These are phyloP conservation scores for Aphanomyces invadans DNA, from an alignment of 352 stramenopile genomes.

Conservation along the genomic window DNA sequence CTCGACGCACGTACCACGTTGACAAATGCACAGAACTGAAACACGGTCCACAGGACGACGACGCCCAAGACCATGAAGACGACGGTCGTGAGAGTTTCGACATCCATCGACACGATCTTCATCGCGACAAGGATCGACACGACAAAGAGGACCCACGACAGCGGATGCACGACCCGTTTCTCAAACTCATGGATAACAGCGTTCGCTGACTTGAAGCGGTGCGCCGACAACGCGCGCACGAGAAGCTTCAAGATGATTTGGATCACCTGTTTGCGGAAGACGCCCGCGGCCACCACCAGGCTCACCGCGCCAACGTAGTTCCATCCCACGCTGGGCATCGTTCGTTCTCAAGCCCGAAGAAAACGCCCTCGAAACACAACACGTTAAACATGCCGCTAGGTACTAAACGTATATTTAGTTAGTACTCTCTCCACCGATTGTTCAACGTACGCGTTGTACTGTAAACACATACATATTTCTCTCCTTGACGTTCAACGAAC, in stretches of 20 bases:
- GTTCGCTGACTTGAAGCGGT: slow-evolving; percentile 31
- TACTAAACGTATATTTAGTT: too few species aligned
- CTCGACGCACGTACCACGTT: slow-evolving; percentile 19
- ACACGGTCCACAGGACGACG: slow-evolving; percentile 74
- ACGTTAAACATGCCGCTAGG: background rate
- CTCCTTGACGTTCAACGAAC: too few species aligned
- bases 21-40: slow-evolving; percentile 75
- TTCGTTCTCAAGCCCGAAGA: too few species aligned
- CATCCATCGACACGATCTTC: slow-evolving; percentile 59
- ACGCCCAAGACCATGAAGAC: slow-evolving; percentile 56
- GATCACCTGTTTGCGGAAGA: slow-evolving; percentile 71
- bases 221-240: slow-evolving; percentile 44
- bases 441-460: too few species aligned
- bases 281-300: slow-evolving; percentile 53
- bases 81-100: slow-evolving; percentile 39
- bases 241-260: slow-evolving; percentile 61
- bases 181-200: slow-evolving; percentile 82
- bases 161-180: slow-evolving; percentile 60
- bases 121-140: slow-evolving; percentile 56
- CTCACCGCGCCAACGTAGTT: slow-evolving; percentile 29
- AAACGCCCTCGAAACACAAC: background rate
- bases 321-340: background rate
- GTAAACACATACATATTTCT: too few species aligned
- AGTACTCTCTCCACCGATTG: too few species aligned
- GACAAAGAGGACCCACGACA: slow-evolving; percentile 79